phyloP scores from a whole-genome alignment of 768 basidiomycete genomes.

The Lactarius indigo region DNA sequence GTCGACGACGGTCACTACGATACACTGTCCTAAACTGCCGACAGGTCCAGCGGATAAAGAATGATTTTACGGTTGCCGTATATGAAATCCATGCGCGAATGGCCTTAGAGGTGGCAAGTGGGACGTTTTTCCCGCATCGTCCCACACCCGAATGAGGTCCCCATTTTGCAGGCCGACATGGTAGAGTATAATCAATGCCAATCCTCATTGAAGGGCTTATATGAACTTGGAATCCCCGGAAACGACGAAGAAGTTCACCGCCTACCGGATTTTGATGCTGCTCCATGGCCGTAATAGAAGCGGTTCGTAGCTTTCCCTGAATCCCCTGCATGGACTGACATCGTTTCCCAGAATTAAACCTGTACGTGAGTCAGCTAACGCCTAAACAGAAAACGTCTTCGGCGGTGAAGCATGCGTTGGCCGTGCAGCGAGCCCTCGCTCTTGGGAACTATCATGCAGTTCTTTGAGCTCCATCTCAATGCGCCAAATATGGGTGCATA shows the following conservation, averaged over 20 bases:
- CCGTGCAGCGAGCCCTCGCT: constrained; percentile 82
- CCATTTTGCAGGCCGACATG: constrained; percentile 72
- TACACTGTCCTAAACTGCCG: constrained; percentile 12
- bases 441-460: constrained; percentile 92
- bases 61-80: constrained; percentile 94
- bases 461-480: constrained; percentile 79
- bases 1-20: constrained; percentile 12
- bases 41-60: constrained; percentile 98
- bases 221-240: constrained; percentile 90
- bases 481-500: constrained; percentile 98
- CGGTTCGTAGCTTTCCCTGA: constrained; percentile 50
- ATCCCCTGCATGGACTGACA: constrained; percentile 4
- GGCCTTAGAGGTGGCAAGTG: constrained; percentile 79
- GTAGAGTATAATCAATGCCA: constrained; percentile 99
- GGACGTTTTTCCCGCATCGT: not conserved
- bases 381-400: constrained; percentile 77
- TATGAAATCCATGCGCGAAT: constrained; percentile 99
- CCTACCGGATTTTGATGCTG: constrained; percentile 95
- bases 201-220: constrained; percentile 81
- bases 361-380: constrained; percentile 97
- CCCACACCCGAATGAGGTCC: constrained; percentile 5
- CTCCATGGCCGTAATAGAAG: constrained; percentile 91
- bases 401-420: constrained; percentile 84
- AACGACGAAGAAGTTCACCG: constrained; percentile 96
- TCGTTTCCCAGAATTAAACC: constrained; percentile 72